Conservation (phyloP, 2,329 filamentous ascomycete genomes). For the Fusarium mangiferae region DNA sequence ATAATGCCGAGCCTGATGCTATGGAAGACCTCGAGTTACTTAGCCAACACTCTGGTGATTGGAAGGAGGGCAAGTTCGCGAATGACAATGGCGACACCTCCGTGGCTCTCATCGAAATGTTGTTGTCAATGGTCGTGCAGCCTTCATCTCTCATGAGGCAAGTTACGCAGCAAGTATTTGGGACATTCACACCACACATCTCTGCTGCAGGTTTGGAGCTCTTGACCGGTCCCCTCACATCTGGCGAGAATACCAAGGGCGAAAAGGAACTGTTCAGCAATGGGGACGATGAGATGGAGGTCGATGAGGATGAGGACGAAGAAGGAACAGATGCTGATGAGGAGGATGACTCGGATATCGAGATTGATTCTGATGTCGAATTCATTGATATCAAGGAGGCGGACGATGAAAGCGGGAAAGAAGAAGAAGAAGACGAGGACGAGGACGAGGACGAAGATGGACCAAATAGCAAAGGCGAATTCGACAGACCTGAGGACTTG, state of each 20-base stretch:
- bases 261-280: constrained; percentile 87
- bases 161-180: constrained; percentile 88
- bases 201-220: constrained; percentile 76
- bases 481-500: constrained; percentile 60
- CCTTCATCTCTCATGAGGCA: constrained; percentile 86
- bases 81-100: constrained; percentile 68
- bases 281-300: constrained; percentile 68
- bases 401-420: constrained; percentile 54
- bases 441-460: constrained; percentile 56
- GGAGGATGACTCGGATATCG: constrained; percentile 57
- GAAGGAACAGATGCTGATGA: constrained; percentile 56
- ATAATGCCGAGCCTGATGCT: constrained; percentile 88
- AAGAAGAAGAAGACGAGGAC: constrained; percentile 58
- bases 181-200: constrained; percentile 80
- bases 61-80: constrained; percentile 56
- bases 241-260: constrained; percentile 83
- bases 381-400: constrained; percentile 58
- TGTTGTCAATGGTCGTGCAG: constrained; percentile 89
- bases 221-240: constrained; percentile 74
- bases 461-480: constrained; percentile 54
- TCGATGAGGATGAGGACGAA: constrained; percentile 55
- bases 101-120: constrained; percentile 83
- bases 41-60: neutral
- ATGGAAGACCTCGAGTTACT: constrained; percentile 55
- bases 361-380: constrained; percentile 62